Percentiles rank a stretch among this genome's conserved stretches.
These are phyloP conservation scores for Capsella bursapastoris DNA, from an alignment of 345 rosid genomes.

Conservation along the genomic window DNA sequence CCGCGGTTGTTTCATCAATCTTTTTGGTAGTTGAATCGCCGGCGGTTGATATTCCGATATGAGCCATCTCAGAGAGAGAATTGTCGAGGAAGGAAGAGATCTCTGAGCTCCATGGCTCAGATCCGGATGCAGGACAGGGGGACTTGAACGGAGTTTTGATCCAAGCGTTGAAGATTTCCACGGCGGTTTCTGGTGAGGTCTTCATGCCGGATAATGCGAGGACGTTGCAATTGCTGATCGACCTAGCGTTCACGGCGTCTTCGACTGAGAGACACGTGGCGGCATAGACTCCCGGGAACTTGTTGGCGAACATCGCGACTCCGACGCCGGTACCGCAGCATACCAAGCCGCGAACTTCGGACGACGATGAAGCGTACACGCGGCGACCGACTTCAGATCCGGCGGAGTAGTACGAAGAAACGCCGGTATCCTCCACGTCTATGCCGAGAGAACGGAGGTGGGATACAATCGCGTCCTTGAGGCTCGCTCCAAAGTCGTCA, in stretches of 20 bases:
- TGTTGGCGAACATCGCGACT: conserved; percentile 88
- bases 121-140: conserved; percentile 73
- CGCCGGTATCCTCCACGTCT: conserved; percentile 84
- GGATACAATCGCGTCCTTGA: conserved; percentile 69
- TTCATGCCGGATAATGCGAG: conserved; percentile 75
- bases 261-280: conserved; percentile 69
- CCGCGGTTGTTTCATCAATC: neutral
- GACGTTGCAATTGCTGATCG: conserved; percentile 82
- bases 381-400: conserved; percentile 88
- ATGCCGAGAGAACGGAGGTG: conserved; percentile 80
- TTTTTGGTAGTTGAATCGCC: conserved; percentile 9
- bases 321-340: conserved; percentile 87
- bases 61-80: conserved; percentile 57
- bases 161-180: conserved; percentile 72
- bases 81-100: conserved; percentile 57
- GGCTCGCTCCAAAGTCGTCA: conserved; percentile 63
- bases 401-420: conserved; percentile 74
- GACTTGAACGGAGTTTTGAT: conserved; percentile 74
- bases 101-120: conserved; percentile 65
- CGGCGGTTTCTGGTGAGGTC: conserved; percentile 61
- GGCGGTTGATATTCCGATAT: conserved; percentile 49
- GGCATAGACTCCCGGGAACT: conserved; percentile 82
- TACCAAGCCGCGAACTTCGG: conserved; percentile 62
- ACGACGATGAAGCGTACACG: conserved; percentile 56
- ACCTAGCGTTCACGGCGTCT: conserved; percentile 73